Conservation (phyloP, 495 filamentous ascomycete species). For the Penicillium soppii region DNA sequence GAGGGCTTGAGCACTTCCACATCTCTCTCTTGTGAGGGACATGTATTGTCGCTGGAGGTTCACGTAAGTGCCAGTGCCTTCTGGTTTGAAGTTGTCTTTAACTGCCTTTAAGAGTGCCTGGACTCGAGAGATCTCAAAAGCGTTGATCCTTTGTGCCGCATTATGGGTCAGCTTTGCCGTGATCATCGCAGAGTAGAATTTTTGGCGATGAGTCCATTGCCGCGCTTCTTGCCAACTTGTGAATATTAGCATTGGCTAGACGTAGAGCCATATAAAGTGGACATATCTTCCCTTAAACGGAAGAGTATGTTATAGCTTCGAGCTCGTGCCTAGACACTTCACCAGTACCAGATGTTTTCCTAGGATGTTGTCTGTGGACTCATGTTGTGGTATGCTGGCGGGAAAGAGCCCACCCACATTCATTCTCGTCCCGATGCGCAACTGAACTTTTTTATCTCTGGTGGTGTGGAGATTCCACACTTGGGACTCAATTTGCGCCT, state of each 20-base stretch:
- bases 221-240: constrained; percentile 8
- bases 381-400: background rate
- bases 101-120: constrained; percentile 10
- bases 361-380: constrained; percentile 1
- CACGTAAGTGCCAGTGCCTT: constrained; percentile 12
- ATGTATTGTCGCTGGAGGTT: constrained; percentile 11
- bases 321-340: background rate
- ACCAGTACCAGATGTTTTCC: background rate
- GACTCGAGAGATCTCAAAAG: constrained; percentile 10
- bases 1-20: constrained; percentile 13
- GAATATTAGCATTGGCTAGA: too few species aligned
- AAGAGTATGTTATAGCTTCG: background rate
- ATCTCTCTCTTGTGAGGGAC: constrained; percentile 12
- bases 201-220: constrained; percentile 9
- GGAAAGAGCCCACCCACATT: background rate
- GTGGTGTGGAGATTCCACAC: constrained; percentile 1
- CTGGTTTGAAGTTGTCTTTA: constrained; percentile 11
- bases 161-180: constrained; percentile 12
- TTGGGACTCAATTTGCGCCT: background rate
- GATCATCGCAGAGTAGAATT: constrained; percentile 14
- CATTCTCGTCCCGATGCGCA: constrained; percentile 1
- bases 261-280: background rate
- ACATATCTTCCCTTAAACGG: background rate
- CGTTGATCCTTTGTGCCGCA: constrained; percentile 13
- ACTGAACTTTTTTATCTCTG: background rate